Evolutionary conservation across 106 monocot species (phyloP), one percentile per base, ranked within the genome.

Genomic region (Dactylorhiza incarnata): DNA sequence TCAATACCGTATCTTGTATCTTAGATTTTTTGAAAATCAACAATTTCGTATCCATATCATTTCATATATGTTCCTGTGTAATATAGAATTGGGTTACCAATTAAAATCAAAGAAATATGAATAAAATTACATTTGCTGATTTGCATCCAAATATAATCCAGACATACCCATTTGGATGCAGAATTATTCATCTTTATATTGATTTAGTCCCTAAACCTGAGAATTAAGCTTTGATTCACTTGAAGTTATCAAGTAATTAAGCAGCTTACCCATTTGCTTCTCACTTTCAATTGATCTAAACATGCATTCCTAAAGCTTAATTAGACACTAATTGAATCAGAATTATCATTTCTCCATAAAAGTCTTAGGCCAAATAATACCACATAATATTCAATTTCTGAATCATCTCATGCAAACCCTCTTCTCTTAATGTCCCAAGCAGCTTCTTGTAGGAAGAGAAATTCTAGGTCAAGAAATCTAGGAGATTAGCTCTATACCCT

Each of bases 401-500:
- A 54, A 54, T 54, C 54, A 5, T 14, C 54, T 22, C 58, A 58
- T 58, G 6, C 1, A 6, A 19, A 19, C 19, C 58, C 22, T 59
- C 7, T 59, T 59, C 22, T 20, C 58, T 59, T 3, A 37, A 37
- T 37, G 37, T 22, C 6, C 58, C n/a, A 7, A 20, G 22, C 22
- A 59, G 22, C 22, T 59, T 59, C 15, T 56, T 56, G 9, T 22
- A 23, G 22, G 58, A 22, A 59, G 22, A 59, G 17, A 7, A 22
- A 59, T 59, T n/a, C 58, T 22, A 20, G 20, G 20, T 20, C 1
- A 59, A 58, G 22, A 20, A 19, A 70, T n/a, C 69, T 79, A 91
- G 77, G 81, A 73, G 82, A 93, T 85, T 78, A 93, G 93, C 20
- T 88, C 89, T 6, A 92, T 87, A 47, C 92, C 95, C 80, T 95